phyloP scores from a whole-genome alignment of 805 yeast genomes.

The Candida pseudofarinosa region DNA sequence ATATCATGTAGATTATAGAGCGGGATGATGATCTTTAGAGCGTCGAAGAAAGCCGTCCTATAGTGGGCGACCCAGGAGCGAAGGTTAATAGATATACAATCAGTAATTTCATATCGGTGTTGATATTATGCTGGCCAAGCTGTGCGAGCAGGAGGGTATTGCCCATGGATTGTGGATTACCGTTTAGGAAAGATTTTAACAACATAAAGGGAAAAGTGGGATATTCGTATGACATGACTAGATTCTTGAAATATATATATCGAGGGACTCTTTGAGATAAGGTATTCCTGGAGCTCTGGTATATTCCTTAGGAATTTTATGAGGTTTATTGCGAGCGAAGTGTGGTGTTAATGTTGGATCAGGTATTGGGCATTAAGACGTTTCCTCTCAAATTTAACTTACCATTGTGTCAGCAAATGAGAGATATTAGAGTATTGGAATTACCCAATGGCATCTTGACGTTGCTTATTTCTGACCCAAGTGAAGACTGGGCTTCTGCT shows the following conservation, averaged over 20 bases:
- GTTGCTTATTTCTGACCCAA: constrained; percentile 72
- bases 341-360: constrained; percentile 1
- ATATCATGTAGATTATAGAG: too few species aligned
- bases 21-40: too few species aligned
- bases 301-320: too few species aligned
- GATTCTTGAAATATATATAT: not conserved
- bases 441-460: constrained; percentile 68
- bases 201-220: not conserved
- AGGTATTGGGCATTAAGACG: constrained; percentile 8
- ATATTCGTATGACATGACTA: not conserved
- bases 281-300: too few species aligned
- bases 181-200: not conserved
- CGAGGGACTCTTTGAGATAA: too few species aligned
- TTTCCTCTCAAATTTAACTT: constrained; percentile 13
- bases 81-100: too few species aligned
- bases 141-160: too few species aligned
- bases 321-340: too few species aligned
- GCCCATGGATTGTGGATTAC: not conserved
- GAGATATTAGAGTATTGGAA: constrained; percentile 42
- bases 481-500: constrained; percentile 59
- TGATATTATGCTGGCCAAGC: too few species aligned
- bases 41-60: too few species aligned
- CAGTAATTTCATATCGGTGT: too few species aligned
- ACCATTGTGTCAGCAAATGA: constrained; percentile 35
- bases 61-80: too few species aligned